Percentiles rank a stretch among this genome's conserved stretches.
Evolutionary conservation across 805 yeast genomes (phyloP).

Genomic region (Teunomyces aglyptinius): DNA sequence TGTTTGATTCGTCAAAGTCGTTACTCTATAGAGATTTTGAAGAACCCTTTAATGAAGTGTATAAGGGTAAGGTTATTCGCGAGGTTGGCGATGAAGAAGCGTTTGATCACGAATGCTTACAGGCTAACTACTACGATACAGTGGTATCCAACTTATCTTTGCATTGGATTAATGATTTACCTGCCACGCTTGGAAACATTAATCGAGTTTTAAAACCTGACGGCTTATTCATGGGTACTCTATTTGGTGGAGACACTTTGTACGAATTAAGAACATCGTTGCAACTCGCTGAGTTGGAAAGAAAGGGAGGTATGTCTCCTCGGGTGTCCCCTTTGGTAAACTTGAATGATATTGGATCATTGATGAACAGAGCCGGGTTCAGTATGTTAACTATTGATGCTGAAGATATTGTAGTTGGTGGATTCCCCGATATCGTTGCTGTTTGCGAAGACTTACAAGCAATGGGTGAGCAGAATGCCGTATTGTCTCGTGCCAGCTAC

Average conservation of each 20-base stretch:
- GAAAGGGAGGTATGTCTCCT: slow-evolving; percentile 77
- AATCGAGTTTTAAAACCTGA: slow-evolving; percentile 67
- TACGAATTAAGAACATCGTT: slow-evolving; percentile 77
- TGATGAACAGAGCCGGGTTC: slow-evolving; percentile 74
- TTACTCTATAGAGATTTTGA: slow-evolving; percentile 53
- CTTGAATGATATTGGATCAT: slow-evolving; percentile 69
- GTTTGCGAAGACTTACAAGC: slow-evolving; percentile 68
- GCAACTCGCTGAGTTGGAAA: slow-evolving; percentile 79
- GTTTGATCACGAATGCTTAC: slow-evolving; percentile 43
- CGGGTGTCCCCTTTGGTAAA: slow-evolving; percentile 79
- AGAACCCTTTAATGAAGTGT: slow-evolving; percentile 37
- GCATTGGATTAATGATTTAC: slow-evolving; percentile 89
- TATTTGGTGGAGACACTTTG: slow-evolving; percentile 84
- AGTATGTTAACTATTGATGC: slow-evolving; percentile 79
- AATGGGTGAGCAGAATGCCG: slow-evolving; percentile 85
- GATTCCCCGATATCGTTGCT: slow-evolving; percentile 67
- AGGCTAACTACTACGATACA: slow-evolving; percentile 55
- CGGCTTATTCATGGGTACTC: slow-evolving; percentile 76
- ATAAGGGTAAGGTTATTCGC: slow-evolving; percentile 47
- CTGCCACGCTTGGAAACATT: slow-evolving; percentile 55
- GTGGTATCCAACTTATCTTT: slow-evolving; percentile 69
- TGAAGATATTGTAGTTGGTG: slow-evolving; percentile 75
- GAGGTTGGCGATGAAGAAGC: slow-evolving; percentile 68
- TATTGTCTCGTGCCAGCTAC: slow-evolving; percentile 43
- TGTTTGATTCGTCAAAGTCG: slow-evolving; percentile 63